phyloP scores from a whole-genome alignment of 306 rosid species.

The Erythrophleum fordii region DNA sequence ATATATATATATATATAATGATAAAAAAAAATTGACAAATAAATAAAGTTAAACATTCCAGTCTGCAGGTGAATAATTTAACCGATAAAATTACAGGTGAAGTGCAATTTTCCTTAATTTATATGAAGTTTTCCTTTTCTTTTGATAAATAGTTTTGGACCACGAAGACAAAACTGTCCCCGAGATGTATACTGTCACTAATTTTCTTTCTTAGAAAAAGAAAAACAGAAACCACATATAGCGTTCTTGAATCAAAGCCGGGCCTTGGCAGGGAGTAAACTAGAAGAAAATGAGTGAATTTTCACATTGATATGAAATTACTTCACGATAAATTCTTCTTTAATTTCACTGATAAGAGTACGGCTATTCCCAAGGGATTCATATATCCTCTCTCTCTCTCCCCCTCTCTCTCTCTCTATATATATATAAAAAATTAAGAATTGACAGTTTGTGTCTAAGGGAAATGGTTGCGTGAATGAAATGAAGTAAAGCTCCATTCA shows the following conservation, averaged over 20 bases:
- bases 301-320: background rate
- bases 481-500: constrained; percentile 33
- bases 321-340: background rate
- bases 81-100: background rate
- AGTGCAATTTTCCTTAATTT: background rate
- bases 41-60: background rate
- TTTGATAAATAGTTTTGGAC: constrained; percentile 27
- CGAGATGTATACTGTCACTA: background rate
- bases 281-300: background rate
- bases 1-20: too few relatives aligned
- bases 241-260: constrained; percentile 19
- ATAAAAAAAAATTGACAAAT: background rate
- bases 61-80: background rate
- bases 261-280: constrained; percentile 37
- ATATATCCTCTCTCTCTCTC: too few relatives aligned
- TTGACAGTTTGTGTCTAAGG: constrained; percentile 33
- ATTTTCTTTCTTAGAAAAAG: background rate
- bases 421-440: constrained; percentile 12
- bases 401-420: constrained; percentile 32
- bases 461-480: constrained; percentile 33
- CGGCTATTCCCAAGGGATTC: background rate
- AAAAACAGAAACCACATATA: too few relatives aligned
- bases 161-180: constrained; percentile 33
- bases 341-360: background rate
- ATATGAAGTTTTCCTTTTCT: background rate